Evolutionary conservation across 129 eudicot species (phyloP).

Genomic region (Flaveria ramosissima): DNA sequence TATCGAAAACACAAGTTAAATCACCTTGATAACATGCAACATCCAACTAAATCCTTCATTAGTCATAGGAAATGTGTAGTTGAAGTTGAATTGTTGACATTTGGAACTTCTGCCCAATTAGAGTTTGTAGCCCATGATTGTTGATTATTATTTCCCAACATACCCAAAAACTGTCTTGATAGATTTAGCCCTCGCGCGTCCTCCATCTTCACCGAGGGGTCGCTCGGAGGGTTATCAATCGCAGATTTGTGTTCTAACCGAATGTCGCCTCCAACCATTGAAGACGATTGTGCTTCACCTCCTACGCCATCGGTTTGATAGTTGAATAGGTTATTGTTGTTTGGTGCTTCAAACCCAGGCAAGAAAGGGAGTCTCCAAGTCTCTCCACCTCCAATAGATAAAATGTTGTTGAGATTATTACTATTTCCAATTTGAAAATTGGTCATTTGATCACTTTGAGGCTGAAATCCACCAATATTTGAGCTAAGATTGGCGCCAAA

Average conservation of each 20-base stretch:
- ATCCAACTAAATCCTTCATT: slow-evolving; percentile 13
- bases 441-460: slow-evolving; percentile 41
- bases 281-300: slow-evolving; percentile 29
- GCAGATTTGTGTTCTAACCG: slow-evolving; percentile 25
- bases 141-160: slow-evolving; percentile 37
- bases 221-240: slow-evolving; percentile 22
- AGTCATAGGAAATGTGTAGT: slow-evolving; percentile 48
- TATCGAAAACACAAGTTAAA: slow-evolving; percentile 18
- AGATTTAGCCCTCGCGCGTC: slow-evolving; percentile 39
- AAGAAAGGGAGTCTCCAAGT: slow-evolving; percentile 61
- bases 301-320: slow-evolving; percentile 45
- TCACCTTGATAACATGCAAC: slow-evolving; percentile 29
- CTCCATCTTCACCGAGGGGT: slow-evolving; percentile 47
- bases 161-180: slow-evolving; percentile 47
- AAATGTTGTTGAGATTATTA: slow-evolving; percentile 30
- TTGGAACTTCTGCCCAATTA: slow-evolving; percentile 54
- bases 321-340: slow-evolving; percentile 35
- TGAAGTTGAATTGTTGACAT: slow-evolving; percentile 50
- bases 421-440: slow-evolving; percentile 47
- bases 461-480: slow-evolving; percentile 48
- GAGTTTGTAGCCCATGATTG: slow-evolving; percentile 52
- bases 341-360: slow-evolving; percentile 45
- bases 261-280: slow-evolving; percentile 35
- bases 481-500: slow-evolving; percentile 36
- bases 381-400: slow-evolving; percentile 43